Conservation (phyloP, 371 early-diverging fungal genomes). For the Rhizopus arrhizus region DNA sequence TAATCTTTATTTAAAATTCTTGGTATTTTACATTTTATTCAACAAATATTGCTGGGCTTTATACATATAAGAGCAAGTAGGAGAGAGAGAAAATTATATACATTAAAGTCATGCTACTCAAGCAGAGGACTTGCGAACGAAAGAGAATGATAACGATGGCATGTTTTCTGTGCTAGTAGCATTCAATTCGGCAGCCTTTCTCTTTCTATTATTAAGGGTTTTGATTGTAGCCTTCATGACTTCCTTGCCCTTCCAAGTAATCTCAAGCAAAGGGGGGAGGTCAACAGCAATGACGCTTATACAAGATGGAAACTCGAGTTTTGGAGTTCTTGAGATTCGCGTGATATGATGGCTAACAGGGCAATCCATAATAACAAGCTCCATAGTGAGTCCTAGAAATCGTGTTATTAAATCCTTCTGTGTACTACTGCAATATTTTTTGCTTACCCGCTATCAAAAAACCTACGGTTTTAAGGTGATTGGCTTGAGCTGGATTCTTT, state of each 20-base stretch:
- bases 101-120: too few relatives aligned
- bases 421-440: slow-evolving; percentile 3
- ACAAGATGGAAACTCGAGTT: slow-evolving; percentile 5
- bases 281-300: slow-evolving; percentile 4
- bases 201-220: slow-evolving; percentile 12
- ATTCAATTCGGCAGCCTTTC: slow-evolving; percentile 1
- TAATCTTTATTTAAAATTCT: too few relatives aligned
- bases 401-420: slow-evolving; percentile 1
- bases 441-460: slow-evolving; percentile 14
- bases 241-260: slow-evolving; percentile 13
- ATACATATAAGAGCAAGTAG: too few relatives aligned
- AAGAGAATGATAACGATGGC: not conserved
- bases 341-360: slow-evolving; percentile 9
- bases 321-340: slow-evolving; percentile 8
- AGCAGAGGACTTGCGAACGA: slow-evolving; percentile 1
- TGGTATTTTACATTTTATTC: too few relatives aligned
- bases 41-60: too few relatives aligned
- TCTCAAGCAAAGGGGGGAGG: slow-evolving; percentile 7
- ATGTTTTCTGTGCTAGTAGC: not conserved
- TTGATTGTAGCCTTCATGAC: slow-evolving; percentile 3
- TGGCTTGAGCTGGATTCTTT: slow-evolving; percentile 11
- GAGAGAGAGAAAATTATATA: too few relatives aligned
- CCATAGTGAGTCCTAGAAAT: slow-evolving; percentile 5
- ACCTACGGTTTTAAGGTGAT: slow-evolving; percentile 4
- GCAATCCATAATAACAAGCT: slow-evolving; percentile 8